These are phyloP conservation scores for Phialemoniopsis sp. DNA, from an alignment of 2,329 filamentous ascomycete species.

Conservation along the genomic window DNA sequence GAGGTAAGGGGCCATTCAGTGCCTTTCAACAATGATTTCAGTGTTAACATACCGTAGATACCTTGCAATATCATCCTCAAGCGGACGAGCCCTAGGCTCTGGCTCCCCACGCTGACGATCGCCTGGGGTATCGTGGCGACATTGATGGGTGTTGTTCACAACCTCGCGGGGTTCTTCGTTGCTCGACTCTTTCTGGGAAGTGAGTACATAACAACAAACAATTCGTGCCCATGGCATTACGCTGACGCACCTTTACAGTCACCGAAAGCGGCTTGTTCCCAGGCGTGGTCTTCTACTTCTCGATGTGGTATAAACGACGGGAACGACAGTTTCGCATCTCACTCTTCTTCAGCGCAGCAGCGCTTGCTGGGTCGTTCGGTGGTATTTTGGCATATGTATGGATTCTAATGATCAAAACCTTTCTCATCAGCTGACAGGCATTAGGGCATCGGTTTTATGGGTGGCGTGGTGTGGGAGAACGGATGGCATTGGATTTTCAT, in stretches of 20 bases:
- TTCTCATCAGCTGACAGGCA: background rate
- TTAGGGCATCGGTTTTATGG: slow-evolving; percentile 50
- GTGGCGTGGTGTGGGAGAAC: slow-evolving; percentile 43
- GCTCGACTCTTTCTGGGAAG: slow-evolving; percentile 15
- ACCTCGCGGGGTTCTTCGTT: slow-evolving; percentile 44
- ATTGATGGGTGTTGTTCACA: slow-evolving; percentile 43
- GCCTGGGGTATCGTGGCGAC: slow-evolving; percentile 52
- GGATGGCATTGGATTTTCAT: slow-evolving; percentile 61
- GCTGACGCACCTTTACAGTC: slow-evolving; percentile 43
- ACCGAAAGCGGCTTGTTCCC: slow-evolving; percentile 49
- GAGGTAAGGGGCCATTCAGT: too few species aligned
- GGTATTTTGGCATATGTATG: slow-evolving; percentile 50
- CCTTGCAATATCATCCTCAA: slow-evolving; percentile 62
- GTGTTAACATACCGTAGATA: slow-evolving; percentile 28
- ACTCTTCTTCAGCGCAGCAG: slow-evolving; percentile 51
- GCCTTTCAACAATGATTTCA: background rate
- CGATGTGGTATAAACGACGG: slow-evolving; percentile 51
- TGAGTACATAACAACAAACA: too few species aligned
- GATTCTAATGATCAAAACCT: background rate
- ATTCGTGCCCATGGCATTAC: slow-evolving; percentile 24
- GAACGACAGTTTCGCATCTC: slow-evolving; percentile 52
- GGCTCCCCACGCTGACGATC: slow-evolving; percentile 54
- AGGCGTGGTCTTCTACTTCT: slow-evolving; percentile 45
- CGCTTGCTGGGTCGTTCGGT: slow-evolving; percentile 52
- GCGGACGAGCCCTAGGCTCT: slow-evolving; percentile 50